Evolutionary conservation across 768 basidiomycete genomes (phyloP), one percentile per base, ranked within the genome.

Genomic region (Brasilioporus rufonigricans): DNA sequence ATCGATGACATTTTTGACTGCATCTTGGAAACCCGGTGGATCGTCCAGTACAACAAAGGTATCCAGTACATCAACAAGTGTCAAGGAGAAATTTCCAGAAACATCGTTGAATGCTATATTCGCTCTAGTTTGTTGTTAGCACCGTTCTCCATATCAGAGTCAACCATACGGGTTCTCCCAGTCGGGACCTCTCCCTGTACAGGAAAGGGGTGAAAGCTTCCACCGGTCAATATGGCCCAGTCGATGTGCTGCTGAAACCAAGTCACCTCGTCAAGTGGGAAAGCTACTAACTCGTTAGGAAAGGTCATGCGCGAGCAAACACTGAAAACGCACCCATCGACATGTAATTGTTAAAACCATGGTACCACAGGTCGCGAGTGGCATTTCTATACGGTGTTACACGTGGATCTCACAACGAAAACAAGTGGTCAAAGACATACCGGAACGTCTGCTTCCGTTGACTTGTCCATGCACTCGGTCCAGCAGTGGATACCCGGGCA

Each of bases 331-430:
- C 59, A 91, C 91, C 94, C 67, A 81, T 82, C 44, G 73, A 78
- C 93, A 96, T 95, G 70, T 97, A 97, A 62, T 83, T 85, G 63
- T 91, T 71, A 65, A 86, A 97, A 0, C 93, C 94, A 76, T 96
- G 93, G 65, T 91, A 87, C 88, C 91, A 97, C 5, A 96, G 73
- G 50, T 87, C 82, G 41, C 87, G 82, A 10, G 84, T 85, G 64
- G 77, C 78, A 61, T 91, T 81, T 43, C 91, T 93, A 59, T 26
- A 53, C 8, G 38, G 44, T 39, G 40, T 65, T 23, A 56, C 50
- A 39, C 16, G 38, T 24, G 27, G 11, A 27, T 43, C 31, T 12
- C 33, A 9, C 16, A 21, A 51, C 19, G 33, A 47, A 27, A 47
- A 18, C 23, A 26, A 46, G 32, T 48, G 32, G 26, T 21, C 21